Percentiles rank a stretch among this genome's conserved stretches.
Conservation (phyloP, 164 flowering plant species). For the Paratinospora sagittata region DNA sequence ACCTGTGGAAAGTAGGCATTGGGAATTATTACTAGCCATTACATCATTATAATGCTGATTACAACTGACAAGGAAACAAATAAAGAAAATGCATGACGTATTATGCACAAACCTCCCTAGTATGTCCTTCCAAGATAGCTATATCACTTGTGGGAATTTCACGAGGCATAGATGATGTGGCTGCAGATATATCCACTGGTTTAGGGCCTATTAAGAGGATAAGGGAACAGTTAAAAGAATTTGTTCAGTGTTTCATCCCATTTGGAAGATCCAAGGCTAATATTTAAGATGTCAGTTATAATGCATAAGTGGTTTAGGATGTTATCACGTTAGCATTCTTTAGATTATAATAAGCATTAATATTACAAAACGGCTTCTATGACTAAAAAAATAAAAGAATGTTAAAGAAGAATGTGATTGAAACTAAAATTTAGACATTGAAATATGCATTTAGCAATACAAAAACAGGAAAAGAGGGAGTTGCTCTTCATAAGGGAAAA, state of each 20-base stretch:
- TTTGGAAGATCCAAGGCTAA: background rate
- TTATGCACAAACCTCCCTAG: conserved; percentile 77
- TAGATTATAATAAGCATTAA: background rate
- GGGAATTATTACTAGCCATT: background rate
- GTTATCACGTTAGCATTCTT: background rate
- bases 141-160: conserved; percentile 79
- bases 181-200: conserved; percentile 68
- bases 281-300: background rate
- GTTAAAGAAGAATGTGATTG: background rate
- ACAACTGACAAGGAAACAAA: background rate
- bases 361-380: background rate
- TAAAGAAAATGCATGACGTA: conserved; percentile 3
- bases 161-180: conserved; percentile 36
- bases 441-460: too few relatives aligned
- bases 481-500: background rate
- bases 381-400: background rate
- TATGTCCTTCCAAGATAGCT: conserved; percentile 84
- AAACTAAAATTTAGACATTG: too few relatives aligned
- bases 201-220: conserved; percentile 46
- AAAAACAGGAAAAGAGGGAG: too few relatives aligned
- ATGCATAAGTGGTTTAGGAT: background rate
- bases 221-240: background rate
- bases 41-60: background rate
- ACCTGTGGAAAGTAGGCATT: conserved; percentile 41
- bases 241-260: background rate